A percentile compares a stretch with the other conserved stretches of the same genome.
Conservation (phyloP, 495 filamentous ascomycete species). For the Podospora appendiculata region DNA sequence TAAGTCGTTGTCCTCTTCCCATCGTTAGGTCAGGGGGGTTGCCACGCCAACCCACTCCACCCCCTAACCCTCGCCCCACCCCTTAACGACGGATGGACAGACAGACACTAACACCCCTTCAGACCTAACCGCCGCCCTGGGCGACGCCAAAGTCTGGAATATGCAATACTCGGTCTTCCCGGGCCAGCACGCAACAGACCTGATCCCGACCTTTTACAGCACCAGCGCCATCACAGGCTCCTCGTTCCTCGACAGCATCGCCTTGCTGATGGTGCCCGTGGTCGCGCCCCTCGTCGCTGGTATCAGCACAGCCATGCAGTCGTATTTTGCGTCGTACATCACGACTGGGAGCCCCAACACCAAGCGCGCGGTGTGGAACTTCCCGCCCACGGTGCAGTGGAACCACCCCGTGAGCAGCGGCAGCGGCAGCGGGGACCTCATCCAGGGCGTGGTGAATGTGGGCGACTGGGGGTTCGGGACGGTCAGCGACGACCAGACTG, state of each 20-base stretch:
- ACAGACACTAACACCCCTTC: background rate
- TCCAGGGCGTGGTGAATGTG: constrained; percentile 26
- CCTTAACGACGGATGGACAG: background rate
- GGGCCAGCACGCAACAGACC: constrained; percentile 23
- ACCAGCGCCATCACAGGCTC: constrained; percentile 18
- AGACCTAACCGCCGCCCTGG: constrained; percentile 27
- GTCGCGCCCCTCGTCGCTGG: constrained; percentile 24
- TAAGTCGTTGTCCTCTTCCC: constrained; percentile 2
- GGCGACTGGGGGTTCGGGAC: constrained; percentile 26
- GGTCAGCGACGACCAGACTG: constrained; percentile 24
- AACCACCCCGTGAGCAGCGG: constrained; percentile 15
- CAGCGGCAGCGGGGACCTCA: constrained; percentile 7
- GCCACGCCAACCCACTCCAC: background rate
- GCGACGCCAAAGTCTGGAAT: constrained; percentile 19
- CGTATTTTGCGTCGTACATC: constrained; percentile 32
- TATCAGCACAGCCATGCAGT: constrained; percentile 31
- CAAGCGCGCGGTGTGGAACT: constrained; percentile 21
- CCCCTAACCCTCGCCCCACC: background rate
- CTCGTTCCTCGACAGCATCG: constrained; percentile 24
- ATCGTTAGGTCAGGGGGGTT: background rate
- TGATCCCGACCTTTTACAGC: constrained; percentile 29
- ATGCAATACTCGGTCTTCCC: constrained; percentile 33
- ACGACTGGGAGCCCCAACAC: constrained; percentile 31
- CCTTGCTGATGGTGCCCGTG: constrained; percentile 21
- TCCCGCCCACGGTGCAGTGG: constrained; percentile 30